Conservation (phyloP, 2,329 filamentous ascomycete species). For the Trichophaea hybrida region DNA sequence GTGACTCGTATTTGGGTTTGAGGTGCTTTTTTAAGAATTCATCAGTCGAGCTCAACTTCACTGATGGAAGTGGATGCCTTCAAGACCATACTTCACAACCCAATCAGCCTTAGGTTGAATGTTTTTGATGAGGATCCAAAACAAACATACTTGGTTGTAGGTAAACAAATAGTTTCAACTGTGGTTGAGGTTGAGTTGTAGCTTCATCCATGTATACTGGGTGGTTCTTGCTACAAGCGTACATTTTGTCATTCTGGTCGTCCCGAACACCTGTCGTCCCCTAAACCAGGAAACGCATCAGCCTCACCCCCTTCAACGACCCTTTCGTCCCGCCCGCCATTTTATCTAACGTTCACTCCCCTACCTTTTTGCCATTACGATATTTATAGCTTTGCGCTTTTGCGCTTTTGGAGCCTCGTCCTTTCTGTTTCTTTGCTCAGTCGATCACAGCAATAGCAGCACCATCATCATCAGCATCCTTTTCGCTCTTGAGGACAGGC, state of each 20-base stretch:
- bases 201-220: neutral
- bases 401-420: neutral
- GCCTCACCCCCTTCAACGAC: neutral
- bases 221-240: neutral
- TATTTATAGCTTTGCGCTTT: neutral
- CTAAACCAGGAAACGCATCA: neutral
- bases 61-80: too few relatives aligned
- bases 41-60: too few relatives aligned
- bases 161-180: neutral
- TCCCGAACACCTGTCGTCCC: neutral
- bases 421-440: neutral
- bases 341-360: constrained; percentile 2
- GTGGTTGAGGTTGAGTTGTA: neutral
- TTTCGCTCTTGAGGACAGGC: neutral
- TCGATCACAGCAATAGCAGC: neutral
- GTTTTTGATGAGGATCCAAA: too few relatives aligned
- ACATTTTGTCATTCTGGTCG: neutral
- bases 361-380: neutral
- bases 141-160: too few relatives aligned
- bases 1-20: too few relatives aligned
- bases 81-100: too few relatives aligned
- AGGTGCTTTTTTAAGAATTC: too few relatives aligned
- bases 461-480: neutral
- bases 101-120: too few relatives aligned
- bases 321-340: neutral